These are phyloP conservation scores for Mycena kentingensis DNA, from an alignment of 768 basidiomycete species.

Conservation along the genomic window DNA sequence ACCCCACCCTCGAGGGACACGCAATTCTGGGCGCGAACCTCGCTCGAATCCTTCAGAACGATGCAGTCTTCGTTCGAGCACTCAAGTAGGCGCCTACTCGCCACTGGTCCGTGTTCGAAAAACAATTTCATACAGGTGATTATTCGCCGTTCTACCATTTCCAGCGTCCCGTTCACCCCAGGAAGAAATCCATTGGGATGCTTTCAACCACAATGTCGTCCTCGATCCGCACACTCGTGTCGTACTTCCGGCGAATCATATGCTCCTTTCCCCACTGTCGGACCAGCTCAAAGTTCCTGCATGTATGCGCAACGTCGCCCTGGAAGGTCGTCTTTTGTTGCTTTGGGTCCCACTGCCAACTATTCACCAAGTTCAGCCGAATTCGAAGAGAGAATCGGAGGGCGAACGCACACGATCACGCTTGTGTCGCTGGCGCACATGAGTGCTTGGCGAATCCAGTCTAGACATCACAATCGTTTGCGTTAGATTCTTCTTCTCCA, in stretches of 20 bases:
- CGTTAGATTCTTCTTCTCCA: background rate
- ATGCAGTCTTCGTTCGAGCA: too few relatives aligned
- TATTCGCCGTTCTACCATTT: too few relatives aligned
- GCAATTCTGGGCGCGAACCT: slow-evolving; percentile 1
- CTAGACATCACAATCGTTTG: background rate
- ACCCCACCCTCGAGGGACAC: slow-evolving; percentile 9
- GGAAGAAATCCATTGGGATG: slow-evolving; percentile 3
- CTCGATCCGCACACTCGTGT: slow-evolving; percentile 6
- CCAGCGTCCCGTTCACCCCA: background rate
- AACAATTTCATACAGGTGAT: too few relatives aligned
- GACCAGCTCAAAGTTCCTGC: slow-evolving; percentile 13
- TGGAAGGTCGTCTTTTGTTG: background rate
- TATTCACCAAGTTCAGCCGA: background rate
- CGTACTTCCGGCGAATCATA: background rate
- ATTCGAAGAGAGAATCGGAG: background rate
- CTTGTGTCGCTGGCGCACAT: slow-evolving; percentile 3
- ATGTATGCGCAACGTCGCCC: slow-evolving; percentile 4
- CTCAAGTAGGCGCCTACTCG: too few relatives aligned
- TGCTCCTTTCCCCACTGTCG: slow-evolving; percentile 6
- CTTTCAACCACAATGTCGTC: slow-evolving; percentile 6
- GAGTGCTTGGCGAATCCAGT: slow-evolving; percentile 1
- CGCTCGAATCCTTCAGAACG: background rate
- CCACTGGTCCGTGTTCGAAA: too few relatives aligned
- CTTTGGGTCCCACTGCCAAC: slow-evolving; percentile 12
- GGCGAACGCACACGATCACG: background rate